Conservation (phyloP, 164 flowering plant genomes). For the Macadamia tetraphylla region DNA sequence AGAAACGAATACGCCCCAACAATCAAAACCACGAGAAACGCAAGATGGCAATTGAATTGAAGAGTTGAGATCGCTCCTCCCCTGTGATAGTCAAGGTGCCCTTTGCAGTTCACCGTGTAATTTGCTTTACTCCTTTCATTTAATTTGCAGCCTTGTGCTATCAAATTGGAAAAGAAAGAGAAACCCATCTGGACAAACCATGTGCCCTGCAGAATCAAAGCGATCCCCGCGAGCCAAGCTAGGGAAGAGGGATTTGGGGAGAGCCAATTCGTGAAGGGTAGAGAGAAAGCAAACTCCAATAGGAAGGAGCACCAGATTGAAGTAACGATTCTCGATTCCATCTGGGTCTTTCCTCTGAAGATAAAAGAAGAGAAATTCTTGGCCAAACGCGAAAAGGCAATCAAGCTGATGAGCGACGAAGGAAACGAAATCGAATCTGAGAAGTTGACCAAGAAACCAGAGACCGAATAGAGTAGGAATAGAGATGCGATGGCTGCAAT, state of each 20-base stretch:
- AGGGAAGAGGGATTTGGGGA: slow-evolving; percentile 29
- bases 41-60: slow-evolving; percentile 86
- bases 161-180: slow-evolving; percentile 54
- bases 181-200: slow-evolving; percentile 96
- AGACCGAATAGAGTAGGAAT: slow-evolving; percentile 53
- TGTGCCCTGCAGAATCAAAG: slow-evolving; percentile 72
- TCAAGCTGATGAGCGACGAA: slow-evolving; percentile 28
- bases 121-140: slow-evolving; percentile 73
- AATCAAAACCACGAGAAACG: slow-evolving; percentile 51
- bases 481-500: slow-evolving; percentile 43
- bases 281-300: slow-evolving; percentile 53
- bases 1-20: slow-evolving; percentile 39
- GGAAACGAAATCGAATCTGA: slow-evolving; percentile 31
- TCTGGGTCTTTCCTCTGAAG: slow-evolving; percentile 52
- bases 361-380: slow-evolving; percentile 77
- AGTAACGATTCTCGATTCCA: slow-evolving; percentile 89
- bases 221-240: slow-evolving; percentile 61
- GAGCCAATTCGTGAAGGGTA: slow-evolving; percentile 44
- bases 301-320: slow-evolving; percentile 75
- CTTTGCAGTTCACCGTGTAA: slow-evolving; percentile 70
- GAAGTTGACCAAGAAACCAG: slow-evolving; percentile 30
- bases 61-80: slow-evolving; percentile 81
- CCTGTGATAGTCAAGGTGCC: slow-evolving; percentile 72
- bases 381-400: slow-evolving; percentile 61
- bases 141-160: slow-evolving; percentile 59